A percentile compares a stretch with the other conserved stretches of the same genome.
Conservation (phyloP, 306 rosid genomes). For the Herpetospermum pedunculosum region DNA sequence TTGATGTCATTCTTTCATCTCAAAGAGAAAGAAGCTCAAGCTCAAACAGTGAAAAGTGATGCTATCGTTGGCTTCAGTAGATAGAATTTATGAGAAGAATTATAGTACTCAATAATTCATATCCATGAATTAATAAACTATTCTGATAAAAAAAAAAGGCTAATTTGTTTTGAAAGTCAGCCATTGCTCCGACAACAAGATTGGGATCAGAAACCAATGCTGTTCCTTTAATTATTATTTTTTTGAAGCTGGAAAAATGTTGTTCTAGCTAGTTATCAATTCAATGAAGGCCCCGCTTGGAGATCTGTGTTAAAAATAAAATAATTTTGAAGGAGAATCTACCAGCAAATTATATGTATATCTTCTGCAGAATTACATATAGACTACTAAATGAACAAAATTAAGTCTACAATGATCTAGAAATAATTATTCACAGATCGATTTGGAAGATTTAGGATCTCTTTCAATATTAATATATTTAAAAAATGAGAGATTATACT, state of each 20-base stretch:
- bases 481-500: background rate
- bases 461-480: background rate
- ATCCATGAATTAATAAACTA: background rate
- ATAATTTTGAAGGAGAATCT: background rate
- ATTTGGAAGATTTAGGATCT: background rate
- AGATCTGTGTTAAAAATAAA: background rate
- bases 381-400: background rate
- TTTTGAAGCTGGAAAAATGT: background rate
- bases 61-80: background rate
- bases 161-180: background rate
- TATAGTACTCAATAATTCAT: background rate
- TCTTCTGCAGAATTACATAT: background rate
- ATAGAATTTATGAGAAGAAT: background rate
- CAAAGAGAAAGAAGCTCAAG: slow-evolving; percentile 46
- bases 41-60: slow-evolving; percentile 26
- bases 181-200: background rate
- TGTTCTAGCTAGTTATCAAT: background rate
- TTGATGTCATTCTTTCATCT: slow-evolving; percentile 65
- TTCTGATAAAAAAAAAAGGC: background rate
- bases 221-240: background rate
- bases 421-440: background rate
- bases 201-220: background rate
- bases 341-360: background rate
- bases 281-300: background rate
- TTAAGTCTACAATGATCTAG: background rate